phyloP scores from a whole-genome alignment of 192 early-diverging fungal species.

The Umbelopsis sp. region DNA sequence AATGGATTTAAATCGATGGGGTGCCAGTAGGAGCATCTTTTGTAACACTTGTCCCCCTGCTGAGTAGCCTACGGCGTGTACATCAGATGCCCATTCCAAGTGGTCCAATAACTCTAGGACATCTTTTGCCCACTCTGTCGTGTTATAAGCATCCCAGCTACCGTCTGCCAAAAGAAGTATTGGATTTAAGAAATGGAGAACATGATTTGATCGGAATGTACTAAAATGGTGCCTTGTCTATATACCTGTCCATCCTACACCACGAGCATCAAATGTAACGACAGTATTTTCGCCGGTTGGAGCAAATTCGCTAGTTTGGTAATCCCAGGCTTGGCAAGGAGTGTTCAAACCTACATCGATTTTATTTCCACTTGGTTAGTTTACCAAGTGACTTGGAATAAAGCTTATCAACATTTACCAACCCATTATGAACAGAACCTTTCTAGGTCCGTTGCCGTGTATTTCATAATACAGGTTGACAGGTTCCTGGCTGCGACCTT shows the following conservation, averaged over 20 bases:
- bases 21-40: conserved; percentile 60
- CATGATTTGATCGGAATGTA: no score
- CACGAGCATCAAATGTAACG: conserved; percentile 83
- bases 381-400: not conserved
- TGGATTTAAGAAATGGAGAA: not conserved
- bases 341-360: conserved; percentile 21
- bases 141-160: conserved; percentile 41
- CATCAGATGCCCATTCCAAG: conserved; percentile 65
- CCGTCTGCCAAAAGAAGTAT: conserved; percentile 11
- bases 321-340: conserved; percentile 46
- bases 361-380: no score
- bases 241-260: conserved; percentile 64
- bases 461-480: conserved; percentile 74
- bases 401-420: not conserved
- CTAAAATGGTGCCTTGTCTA: conserved; percentile 22
- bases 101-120: conserved; percentile 63
- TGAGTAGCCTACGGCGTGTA: conserved; percentile 76
- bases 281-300: conserved; percentile 63
- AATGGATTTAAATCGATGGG: conserved; percentile 55
- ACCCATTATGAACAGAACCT: conserved; percentile 76
- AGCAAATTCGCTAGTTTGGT: conserved; percentile 56
- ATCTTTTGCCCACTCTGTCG: conserved; percentile 77
- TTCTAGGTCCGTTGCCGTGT: conserved; percentile 65
- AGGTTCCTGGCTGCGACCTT: conserved; percentile 35
- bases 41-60: conserved; percentile 82